Evolutionary conservation across 2,329 filamentous ascomycete genomes (phyloP).

Genomic region (Calonectria multiphialidica): DNA sequence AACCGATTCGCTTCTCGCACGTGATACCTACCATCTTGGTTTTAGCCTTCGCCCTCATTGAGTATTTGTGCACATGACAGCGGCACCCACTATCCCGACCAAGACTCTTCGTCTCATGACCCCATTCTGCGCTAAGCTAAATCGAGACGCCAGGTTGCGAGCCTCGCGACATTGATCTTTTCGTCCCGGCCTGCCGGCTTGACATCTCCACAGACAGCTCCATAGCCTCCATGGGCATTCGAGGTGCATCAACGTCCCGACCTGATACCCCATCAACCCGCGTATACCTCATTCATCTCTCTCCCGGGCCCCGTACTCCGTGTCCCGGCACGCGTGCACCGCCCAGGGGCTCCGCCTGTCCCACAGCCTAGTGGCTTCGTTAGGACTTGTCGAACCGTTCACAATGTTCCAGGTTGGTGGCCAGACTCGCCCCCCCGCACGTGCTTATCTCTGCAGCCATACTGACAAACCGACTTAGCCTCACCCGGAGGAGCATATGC

Average conservation of each 20-base stretch:
- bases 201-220: conserved; percentile 6
- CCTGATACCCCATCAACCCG: not conserved
- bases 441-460: not conserved
- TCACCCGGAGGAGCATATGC: conserved; percentile 80
- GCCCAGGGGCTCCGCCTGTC: conserved; percentile 5
- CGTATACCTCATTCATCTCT: not conserved
- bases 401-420: conserved; percentile 44
- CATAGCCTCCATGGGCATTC: conserved; percentile 1
- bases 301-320: not conserved
- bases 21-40: not conserved
- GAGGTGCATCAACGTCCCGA: not conserved
- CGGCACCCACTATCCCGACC: not conserved
- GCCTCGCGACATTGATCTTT: conserved; percentile 14
- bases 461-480: conserved; percentile 54
- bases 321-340: conserved; percentile 3
- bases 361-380: conserved; percentile 11
- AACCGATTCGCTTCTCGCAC: not conserved
- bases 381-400: conserved; percentile 6
- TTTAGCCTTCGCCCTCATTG: not conserved
- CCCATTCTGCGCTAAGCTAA: conserved; percentile 20
- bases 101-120: conserved; percentile 7
- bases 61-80: not conserved
- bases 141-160: conserved; percentile 8
- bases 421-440: conserved; percentile 6
- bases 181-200: not conserved